Conservation (phyloP, 2,329 filamentous ascomycete species). For the Penicillium sp. region DNA sequence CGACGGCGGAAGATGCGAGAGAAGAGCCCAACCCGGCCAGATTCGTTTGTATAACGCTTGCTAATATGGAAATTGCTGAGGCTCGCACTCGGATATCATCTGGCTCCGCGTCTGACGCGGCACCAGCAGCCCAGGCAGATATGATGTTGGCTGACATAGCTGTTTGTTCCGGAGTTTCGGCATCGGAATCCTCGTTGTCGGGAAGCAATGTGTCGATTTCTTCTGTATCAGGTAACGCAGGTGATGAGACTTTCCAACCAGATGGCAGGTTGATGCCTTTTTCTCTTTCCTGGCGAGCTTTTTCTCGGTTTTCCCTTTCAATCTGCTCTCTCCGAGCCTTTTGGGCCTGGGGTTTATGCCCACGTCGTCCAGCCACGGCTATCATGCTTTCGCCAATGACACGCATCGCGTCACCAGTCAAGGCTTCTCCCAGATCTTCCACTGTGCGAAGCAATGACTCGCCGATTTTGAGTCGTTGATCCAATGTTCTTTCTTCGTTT, state of each 20-base stretch:
- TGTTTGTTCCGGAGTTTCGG: slow-evolving; percentile 32
- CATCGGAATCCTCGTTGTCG: slow-evolving; percentile 30
- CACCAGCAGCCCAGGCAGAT: slow-evolving; percentile 39
- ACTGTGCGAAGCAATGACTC: slow-evolving; percentile 40
- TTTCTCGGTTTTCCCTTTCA: slow-evolving; percentile 24
- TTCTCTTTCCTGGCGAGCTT: slow-evolving; percentile 28
- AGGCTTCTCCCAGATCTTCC: slow-evolving; percentile 36
- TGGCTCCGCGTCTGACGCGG: slow-evolving; percentile 34
- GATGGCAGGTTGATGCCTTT: slow-evolving; percentile 18
- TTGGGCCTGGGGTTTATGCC: slow-evolving; percentile 33
- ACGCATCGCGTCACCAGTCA: slow-evolving; percentile 35
- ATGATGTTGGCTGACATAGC: slow-evolving; percentile 34
- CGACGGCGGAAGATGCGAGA: slow-evolving; percentile 34
- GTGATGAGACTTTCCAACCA: slow-evolving; percentile 28
- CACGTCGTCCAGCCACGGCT: slow-evolving; percentile 37
- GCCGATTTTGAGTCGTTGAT: slow-evolving; percentile 40
- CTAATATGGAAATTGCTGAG: slow-evolving; percentile 43
- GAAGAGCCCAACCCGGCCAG: slow-evolving; percentile 34
- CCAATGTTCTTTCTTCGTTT: slow-evolving; percentile 32
- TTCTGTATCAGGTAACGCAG: slow-evolving; percentile 7
- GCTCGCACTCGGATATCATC: slow-evolving; percentile 41
- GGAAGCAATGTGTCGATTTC: slow-evolving; percentile 4
- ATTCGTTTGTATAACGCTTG: slow-evolving; percentile 38
- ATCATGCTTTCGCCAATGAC: slow-evolving; percentile 38
- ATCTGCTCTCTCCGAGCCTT: slow-evolving; percentile 23